Percentiles rank a stretch among this genome's conserved stretches.
Conservation (phyloP, 1,284 basidiomycete species). For the Neonothopanus nambi region DNA sequence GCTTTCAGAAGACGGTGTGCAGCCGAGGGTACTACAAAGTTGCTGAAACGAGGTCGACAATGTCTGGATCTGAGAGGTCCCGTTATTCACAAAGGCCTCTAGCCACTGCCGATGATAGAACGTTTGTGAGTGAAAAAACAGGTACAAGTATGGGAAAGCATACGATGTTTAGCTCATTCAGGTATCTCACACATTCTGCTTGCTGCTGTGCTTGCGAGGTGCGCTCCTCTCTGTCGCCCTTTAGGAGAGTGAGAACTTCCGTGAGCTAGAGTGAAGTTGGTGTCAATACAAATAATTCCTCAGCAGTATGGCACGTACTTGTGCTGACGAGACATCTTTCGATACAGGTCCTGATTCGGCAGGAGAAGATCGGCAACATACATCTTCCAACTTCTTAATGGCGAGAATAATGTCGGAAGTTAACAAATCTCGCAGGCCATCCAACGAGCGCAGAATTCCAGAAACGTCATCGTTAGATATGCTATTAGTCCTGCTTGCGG, state of each 20-base stretch:
- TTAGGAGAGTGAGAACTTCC: constrained; percentile 45
- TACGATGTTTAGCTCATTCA: constrained; percentile 72
- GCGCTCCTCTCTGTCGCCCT: constrained; percentile 46
- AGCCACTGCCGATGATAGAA: constrained; percentile 59
- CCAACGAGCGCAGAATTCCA: constrained; percentile 25
- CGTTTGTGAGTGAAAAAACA: not conserved
- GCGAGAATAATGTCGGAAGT: constrained; percentile 11
- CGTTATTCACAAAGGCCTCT: constrained; percentile 75
- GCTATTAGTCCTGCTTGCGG: not conserved
- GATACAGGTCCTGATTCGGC: not conserved
- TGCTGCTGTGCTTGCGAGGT: constrained; percentile 58
- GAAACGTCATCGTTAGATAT: not conserved
- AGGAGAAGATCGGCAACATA: not conserved
- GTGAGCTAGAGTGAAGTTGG: constrained; percentile 32
- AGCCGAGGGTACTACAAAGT: constrained; percentile 54
- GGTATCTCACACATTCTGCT: constrained; percentile 68
- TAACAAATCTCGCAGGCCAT: constrained; percentile 23
- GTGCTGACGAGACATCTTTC: not conserved
- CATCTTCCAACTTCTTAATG: constrained; percentile 7
- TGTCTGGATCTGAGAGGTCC: constrained; percentile 66
- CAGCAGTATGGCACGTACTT: constrained; percentile 11
- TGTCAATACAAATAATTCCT: constrained; percentile 1
- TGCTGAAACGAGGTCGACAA: constrained; percentile 62
- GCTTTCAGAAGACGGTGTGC: constrained; percentile 7
- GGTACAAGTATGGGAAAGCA: constrained; percentile 20